Base-by-base conservation (phyloP, 2,329 filamentous ascomycete species). In the Pezicula neosporulosa region DNA sequence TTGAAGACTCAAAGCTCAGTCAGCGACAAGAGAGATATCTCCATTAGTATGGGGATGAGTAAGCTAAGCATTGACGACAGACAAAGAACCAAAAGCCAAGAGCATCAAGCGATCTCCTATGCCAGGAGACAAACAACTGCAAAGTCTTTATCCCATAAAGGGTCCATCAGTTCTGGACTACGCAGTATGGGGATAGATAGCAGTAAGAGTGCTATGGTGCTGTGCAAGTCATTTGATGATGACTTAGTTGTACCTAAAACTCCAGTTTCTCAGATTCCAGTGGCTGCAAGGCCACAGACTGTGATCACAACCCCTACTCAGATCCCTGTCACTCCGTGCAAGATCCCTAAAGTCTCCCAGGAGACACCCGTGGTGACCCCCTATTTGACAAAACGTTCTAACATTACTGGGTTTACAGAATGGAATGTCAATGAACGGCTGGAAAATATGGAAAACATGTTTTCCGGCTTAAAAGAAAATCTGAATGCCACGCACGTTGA, bases 391-490 rank as follows among this genome's bases (percentile, higher is more conserved):
- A 87, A 85, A 73, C 73, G 85, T 76, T 90, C 91, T 84, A 86
- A 89, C 78, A 72, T 80, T 58, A 77, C 74, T 61, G 70, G 67
- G 33, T 81, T 75, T 70, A 57, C 80, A 89, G 87, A 81, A 63
- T 93, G 87, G 80, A 90, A 97, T 67, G 83, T 91, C 59, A 86
- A 91, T 61, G 82, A 82, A 55, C 83, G 86, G 57, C 80, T 97
- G 59, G 84, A 85, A 56, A 80, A 84, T 53, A 86, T 97, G 71
- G 89, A 96, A 62, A 75, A 77, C 16, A 78, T 93, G 62, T 90
- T 90, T 65, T 78, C 80, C 44, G 76, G 80, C 53, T 76, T 97
- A 55, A 86, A 87, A 63, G 78, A 86, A 52, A 85, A 87, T 56
- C 83, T 97, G 65, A 83, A 83, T 52, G 78, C 79, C 30, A 85